A percentile compares a stretch with the other conserved stretches of the same genome.
Evolutionary conservation across 768 basidiomycete species (phyloP).

Genomic region (Boletus reticuloceps): DNA sequence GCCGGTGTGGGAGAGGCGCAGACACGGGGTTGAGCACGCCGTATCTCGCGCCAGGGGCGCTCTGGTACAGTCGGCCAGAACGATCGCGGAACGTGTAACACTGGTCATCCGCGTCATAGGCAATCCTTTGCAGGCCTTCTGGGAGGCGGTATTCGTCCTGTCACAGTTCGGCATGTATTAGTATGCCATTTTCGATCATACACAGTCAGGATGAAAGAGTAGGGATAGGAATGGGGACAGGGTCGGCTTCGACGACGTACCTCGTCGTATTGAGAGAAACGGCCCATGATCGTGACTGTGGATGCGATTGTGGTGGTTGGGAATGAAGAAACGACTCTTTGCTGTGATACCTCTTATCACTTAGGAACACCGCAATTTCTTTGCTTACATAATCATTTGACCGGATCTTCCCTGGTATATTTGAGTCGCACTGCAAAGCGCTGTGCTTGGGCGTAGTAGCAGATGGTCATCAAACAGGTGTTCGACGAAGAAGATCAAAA

Average conservation of each 20-base stretch:
- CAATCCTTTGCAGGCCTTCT: conserved; percentile 47
- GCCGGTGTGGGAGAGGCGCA: conserved; percentile 20
- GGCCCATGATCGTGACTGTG: not conserved
- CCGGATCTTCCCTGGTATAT: too few species aligned
- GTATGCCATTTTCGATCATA: not conserved
- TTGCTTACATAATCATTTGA: too few species aligned
- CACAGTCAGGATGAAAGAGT: too few species aligned
- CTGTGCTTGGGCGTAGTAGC: too few species aligned
- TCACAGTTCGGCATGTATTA: conserved; percentile 1
- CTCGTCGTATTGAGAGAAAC: conserved; percentile 26
- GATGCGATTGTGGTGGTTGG: conserved; percentile 8
- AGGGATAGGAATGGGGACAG: not conserved
- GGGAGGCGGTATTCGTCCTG: conserved; percentile 37
- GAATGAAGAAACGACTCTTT: not conserved
- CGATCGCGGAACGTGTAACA: conserved; percentile 49
- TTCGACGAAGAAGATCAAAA: too few species aligned
- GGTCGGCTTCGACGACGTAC: conserved; percentile 9
- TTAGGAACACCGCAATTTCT: too few species aligned
- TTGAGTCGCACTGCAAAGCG: too few species aligned
- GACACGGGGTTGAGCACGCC: conserved; percentile 41
- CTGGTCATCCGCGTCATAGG: conserved; percentile 53
- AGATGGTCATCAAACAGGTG: too few species aligned
- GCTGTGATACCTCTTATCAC: not conserved
- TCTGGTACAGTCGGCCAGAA: conserved; percentile 43
- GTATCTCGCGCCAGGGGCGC: conserved; percentile 44